Percentiles rank a stretch among this genome's conserved stretches.
Evolutionary conservation across 495 filamentous ascomycete species (phyloP).

Genomic region (Lophium mytilinum): DNA sequence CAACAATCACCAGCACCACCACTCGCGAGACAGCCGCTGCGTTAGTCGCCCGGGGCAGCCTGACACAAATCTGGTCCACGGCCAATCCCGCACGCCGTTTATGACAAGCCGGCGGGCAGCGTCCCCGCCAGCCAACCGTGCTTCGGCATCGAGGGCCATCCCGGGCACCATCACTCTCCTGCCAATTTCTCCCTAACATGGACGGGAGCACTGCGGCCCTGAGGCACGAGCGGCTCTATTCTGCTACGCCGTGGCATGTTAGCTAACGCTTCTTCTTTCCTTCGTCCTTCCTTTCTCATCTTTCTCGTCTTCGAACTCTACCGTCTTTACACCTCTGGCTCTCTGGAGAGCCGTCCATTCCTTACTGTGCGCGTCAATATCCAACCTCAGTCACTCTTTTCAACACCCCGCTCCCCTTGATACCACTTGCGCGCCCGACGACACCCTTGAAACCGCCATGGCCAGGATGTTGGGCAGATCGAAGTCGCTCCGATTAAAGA

Average conservation of each 20-base stretch:
- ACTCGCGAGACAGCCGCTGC: conserved; percentile 13
- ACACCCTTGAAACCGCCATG: conserved; percentile 26
- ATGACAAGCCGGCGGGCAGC: neutral
- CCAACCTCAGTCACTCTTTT: conserved; percentile 18
- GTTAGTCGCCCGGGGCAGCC: conserved; percentile 15
- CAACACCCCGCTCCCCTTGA: conserved; percentile 9
- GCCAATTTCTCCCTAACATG: conserved; percentile 20
- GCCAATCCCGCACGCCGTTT: conserved; percentile 10
- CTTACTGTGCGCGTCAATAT: conserved; percentile 24
- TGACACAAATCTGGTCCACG: conserved; percentile 8
- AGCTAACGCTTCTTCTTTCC: neutral
- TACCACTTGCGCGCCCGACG: conserved; percentile 5
- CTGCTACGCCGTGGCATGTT: conserved; percentile 3
- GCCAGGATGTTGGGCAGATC: conserved; percentile 22
- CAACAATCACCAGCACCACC: neutral
- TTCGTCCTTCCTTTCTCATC: conserved; percentile 11
- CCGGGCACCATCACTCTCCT: conserved; percentile 7
- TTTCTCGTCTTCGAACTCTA: neutral
- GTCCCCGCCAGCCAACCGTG: neutral
- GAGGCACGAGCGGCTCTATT: neutral
- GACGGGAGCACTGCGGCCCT: neutral
- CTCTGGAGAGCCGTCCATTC: conserved; percentile 47
- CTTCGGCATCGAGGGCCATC: neutral
- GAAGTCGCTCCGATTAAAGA: conserved; percentile 20
- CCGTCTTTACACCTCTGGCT: conserved; percentile 28